Base-by-base conservation (phyloP, 177 flowering plant species). In the Vitis hybrid region DNA sequence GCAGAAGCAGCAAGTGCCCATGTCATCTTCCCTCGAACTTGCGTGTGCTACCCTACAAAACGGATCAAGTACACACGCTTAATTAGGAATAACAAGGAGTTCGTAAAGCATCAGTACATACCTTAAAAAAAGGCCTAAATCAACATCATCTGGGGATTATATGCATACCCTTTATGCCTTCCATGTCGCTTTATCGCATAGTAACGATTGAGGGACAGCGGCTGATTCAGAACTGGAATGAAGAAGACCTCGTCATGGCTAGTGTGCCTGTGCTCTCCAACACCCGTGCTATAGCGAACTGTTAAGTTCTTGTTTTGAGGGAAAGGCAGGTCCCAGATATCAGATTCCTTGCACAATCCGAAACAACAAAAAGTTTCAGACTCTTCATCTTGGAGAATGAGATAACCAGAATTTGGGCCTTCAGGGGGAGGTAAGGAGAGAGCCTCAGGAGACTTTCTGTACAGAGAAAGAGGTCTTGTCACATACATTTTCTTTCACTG, bases 211-310 rank as follows among this genome's bases (percentile, higher is more conserved):
- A 77, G 76, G n/a, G 84, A 79, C 67, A 86, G 35, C 0, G 86
- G 89, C 64, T 70, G 82, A 72, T 83, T 64, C 59, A 83, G 78
- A 52, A 79, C 87, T 7, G 87, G 90, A n/a, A 86, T 72, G 24
- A 84, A 58, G 58, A 74, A 13, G 3, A 80, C 83, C 5, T 66
- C 61, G 61, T 78, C 17, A 11, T 3, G 9, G 64, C 48, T 21
- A 20, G 17, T 24, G 2, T 12, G 2, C 0, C 41, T 13, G 51
- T 41, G 1, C 1, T 58, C 12, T 10, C 65, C 66, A 12, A 5
- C 0, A 0, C 21, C 41, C 1, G 65, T 14, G 0, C 74, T 8
- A 17, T 79, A 46, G 1, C 14, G 20, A 52, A 81, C 69, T 12
- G 52, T 60, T 3, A 81, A 68, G 61, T 18, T 57, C 83, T 84